phyloP scores from a whole-genome alignment of 345 rosid genomes.

The Euphorbia tirucalli region DNA sequence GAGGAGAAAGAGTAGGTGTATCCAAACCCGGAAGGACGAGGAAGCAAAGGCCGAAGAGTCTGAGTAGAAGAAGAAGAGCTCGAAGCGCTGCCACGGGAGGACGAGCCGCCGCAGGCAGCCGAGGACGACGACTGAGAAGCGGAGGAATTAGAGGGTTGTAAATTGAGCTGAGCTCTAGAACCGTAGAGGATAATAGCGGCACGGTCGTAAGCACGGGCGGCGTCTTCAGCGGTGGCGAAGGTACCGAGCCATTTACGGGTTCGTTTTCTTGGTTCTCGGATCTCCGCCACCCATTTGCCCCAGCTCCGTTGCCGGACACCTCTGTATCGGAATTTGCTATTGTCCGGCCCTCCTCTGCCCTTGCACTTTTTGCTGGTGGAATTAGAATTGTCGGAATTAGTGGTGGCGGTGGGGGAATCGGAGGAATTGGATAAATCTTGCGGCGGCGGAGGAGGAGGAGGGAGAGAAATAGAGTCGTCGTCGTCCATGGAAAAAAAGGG shows the following conservation, averaged over 20 bases:
- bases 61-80: slow-evolving; percentile 42
- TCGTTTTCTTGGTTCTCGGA: slow-evolving; percentile 74
- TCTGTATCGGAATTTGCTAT: slow-evolving; percentile 58
- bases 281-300: slow-evolving; percentile 85
- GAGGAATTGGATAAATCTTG: too few relatives aligned
- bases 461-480: slow-evolving; percentile 11
- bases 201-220: slow-evolving; percentile 86
- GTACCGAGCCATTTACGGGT: slow-evolving; percentile 87
- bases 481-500: slow-evolving; percentile 20
- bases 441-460: slow-evolving; percentile 19
- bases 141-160: slow-evolving; percentile 18
- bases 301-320: slow-evolving; percentile 72
- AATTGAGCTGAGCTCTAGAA: slow-evolving; percentile 68
- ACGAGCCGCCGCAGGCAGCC: too few relatives aligned
- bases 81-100: slow-evolving; percentile 33
- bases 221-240: slow-evolving; percentile 80
- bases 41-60: slow-evolving; percentile 85
- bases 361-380: slow-evolving; percentile 36
- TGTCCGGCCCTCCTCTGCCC: slow-evolving; percentile 73
- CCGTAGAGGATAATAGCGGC: slow-evolving; percentile 77
- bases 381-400: slow-evolving; percentile 3
- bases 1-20: slow-evolving; percentile 23
- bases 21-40: slow-evolving; percentile 61
- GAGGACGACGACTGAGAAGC: slow-evolving; percentile 24
- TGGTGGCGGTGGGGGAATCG: slow-evolving; percentile 11